Evolutionary conservation across 306 rosid species (phyloP).

Genomic region (Canavalia ensiformis): DNA sequence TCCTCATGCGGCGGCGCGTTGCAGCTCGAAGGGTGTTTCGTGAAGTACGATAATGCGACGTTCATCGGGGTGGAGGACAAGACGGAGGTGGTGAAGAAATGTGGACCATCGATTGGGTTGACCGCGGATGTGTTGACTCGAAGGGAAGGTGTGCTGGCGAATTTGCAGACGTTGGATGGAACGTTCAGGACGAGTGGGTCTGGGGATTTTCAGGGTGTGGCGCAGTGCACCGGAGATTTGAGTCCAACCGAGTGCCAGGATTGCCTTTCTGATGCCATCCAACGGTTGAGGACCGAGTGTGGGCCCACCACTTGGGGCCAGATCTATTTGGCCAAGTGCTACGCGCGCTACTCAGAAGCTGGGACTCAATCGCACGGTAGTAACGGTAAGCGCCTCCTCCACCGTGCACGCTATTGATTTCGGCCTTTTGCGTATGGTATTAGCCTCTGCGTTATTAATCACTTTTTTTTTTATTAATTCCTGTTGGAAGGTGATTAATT

Average conservation of each 20-base stretch:
- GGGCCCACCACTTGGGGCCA: slow-evolving; percentile 73
- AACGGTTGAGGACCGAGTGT: slow-evolving; percentile 75
- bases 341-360: slow-evolving; percentile 73
- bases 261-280: slow-evolving; percentile 79
- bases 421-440: neutral
- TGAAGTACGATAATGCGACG: slow-evolving; percentile 76
- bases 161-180: slow-evolving; percentile 58
- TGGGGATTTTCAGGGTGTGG: slow-evolving; percentile 61
- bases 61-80: slow-evolving; percentile 92
- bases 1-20: slow-evolving; percentile 81
- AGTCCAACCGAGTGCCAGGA: slow-evolving; percentile 82
- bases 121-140: slow-evolving; percentile 61
- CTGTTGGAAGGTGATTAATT: neutral
- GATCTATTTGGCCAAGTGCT: slow-evolving; percentile 88
- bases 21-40: slow-evolving; percentile 88
- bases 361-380: slow-evolving; percentile 54
- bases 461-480: too few species aligned
- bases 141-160: slow-evolving; percentile 67
- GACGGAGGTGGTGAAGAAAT: slow-evolving; percentile 72
- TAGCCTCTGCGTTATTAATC: neutral
- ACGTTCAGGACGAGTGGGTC: slow-evolving; percentile 50
- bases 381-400: slow-evolving; percentile 60
- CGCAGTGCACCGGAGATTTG: slow-evolving; percentile 94
- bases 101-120: slow-evolving; percentile 70
- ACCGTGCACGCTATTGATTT: slow-evolving; percentile 45